Evolutionary conservation across 2,329 filamentous ascomycete species (phyloP), one percentile per base, ranked within the genome.

Genomic region (Paraphoma sp.): DNA sequence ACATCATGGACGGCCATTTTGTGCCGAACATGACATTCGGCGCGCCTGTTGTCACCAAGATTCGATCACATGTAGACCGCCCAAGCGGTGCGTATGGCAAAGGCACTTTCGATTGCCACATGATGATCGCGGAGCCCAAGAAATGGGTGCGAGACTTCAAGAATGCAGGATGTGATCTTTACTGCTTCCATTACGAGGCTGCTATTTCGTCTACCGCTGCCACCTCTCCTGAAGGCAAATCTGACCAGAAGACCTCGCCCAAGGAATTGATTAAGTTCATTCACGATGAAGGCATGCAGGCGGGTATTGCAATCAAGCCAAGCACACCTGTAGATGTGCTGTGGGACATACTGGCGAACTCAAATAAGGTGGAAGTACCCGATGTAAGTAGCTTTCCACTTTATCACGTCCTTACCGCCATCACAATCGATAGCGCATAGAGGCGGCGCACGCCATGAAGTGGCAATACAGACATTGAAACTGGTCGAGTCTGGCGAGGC

Each of bases 61-160:
- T 99, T 70, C 88, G 95, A 61, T 83, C 86, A 45, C 91, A 97
- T 71, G 93, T 99, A 69, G 89, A 92, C 54, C 84, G 85, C 66
- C 93, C 93, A 3, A 83, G 83, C 41, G 81, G 84, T 49, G 84
- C 84, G 33, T 83, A 89, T 65, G 93, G 91, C 51, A 90, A 89
- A 68, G 95, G 95, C 60, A 98, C 94, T 12, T 99, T 99, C 76
- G 95, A 99, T 80, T 99, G 95, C 84, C 95, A 99, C 80, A 98
- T 99, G 95, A 99, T 99, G 95, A 96, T 99, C 75, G 88, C 92
- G 71, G 94, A 99, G 93, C 95, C 95, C 66, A 96, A 98, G 84
- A 93, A 93, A 84, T 99, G 95, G 95, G 93, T 97, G 70, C 91
- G 91, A 74, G 92, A 96, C 60, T 98, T 99, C 83, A 88, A 95